phyloP scores from a whole-genome alignment of 2,329 filamentous ascomycete species.

The Curvularia verruculosa region DNA sequence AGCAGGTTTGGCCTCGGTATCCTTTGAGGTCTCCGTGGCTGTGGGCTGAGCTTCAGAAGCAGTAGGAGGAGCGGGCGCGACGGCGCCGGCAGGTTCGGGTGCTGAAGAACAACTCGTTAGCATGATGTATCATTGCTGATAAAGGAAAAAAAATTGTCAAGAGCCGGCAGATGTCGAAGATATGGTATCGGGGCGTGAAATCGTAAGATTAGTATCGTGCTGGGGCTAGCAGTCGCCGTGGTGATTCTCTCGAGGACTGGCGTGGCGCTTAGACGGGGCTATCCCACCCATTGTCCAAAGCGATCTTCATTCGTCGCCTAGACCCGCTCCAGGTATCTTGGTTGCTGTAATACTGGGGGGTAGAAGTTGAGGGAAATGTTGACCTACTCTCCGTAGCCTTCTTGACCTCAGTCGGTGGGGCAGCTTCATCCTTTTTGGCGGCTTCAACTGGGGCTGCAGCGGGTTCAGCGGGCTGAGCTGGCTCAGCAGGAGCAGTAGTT shows the following conservation, averaged over 20 bases:
- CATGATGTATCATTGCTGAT: conserved; percentile 25
- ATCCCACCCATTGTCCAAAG: conserved; percentile 18
- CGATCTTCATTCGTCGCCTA: conserved; percentile 30
- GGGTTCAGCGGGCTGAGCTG: conserved; percentile 18
- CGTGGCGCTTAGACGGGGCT: conserved; percentile 12
- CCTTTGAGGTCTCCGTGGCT: conserved; percentile 23
- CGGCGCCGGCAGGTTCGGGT: conserved; percentile 42
- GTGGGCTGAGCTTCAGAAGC: conserved; percentile 34
- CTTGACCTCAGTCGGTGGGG: conserved; percentile 41
- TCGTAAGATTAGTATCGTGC: neutral
- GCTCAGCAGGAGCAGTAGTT: conserved; percentile 16
- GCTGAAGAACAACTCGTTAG: conserved; percentile 34
- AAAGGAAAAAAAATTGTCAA: conserved; percentile 7
- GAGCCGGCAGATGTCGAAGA: neutral
- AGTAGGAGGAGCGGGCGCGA: conserved; percentile 38
- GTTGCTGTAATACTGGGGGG: conserved; percentile 11
- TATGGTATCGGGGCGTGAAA: conserved; percentile 5
- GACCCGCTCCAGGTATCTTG: conserved; percentile 25
- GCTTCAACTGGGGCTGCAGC: conserved; percentile 21
- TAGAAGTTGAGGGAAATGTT: conserved; percentile 19
- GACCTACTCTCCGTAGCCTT: conserved; percentile 46
- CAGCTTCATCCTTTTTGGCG: conserved; percentile 36
- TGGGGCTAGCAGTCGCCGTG: neutral
- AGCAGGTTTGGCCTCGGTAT: conserved; percentile 25
- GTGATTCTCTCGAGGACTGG: neutral